phyloP scores from a whole-genome alignment of 805 yeast genomes.

The Isabelozyma gotoi region DNA sequence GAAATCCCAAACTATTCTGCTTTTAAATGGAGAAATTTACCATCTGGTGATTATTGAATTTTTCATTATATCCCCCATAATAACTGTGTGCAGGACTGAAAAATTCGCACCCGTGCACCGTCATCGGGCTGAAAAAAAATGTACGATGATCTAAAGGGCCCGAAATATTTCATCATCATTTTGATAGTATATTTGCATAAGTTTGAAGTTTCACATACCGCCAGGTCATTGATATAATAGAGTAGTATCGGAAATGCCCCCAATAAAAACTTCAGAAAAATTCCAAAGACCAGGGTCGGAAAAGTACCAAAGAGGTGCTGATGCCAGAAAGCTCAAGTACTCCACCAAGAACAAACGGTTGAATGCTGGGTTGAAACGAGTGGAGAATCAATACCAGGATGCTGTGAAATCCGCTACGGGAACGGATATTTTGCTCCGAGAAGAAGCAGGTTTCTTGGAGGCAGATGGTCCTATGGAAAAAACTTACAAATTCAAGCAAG shows the following conservation, averaged over 20 bases:
- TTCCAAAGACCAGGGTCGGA: slow-evolving; percentile 15
- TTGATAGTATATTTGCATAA: neutral
- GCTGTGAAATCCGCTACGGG: slow-evolving; percentile 83
- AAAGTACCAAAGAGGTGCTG: slow-evolving; percentile 27
- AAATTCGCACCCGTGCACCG: neutral
- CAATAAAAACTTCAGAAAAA: neutral
- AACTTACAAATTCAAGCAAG: slow-evolving; percentile 81
- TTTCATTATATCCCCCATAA: neutral
- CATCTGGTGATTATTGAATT: neutral
- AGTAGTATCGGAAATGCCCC: no score
- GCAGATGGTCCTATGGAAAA: slow-evolving; percentile 91
- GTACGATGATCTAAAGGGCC: slow-evolving; percentile 29
- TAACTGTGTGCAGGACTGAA: slow-evolving; percentile 2
- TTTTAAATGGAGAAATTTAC: no score
- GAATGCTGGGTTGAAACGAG: slow-evolving; percentile 61
- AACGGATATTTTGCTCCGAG: slow-evolving; percentile 82
- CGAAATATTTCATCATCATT: slow-evolving; percentile 15
- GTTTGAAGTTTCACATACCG: no score
- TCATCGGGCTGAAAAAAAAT: slow-evolving; percentile 25
- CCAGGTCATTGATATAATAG: no score
- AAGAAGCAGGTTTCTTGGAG: slow-evolving; percentile 82
- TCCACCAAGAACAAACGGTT: slow-evolving; percentile 56
- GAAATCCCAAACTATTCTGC: no score
- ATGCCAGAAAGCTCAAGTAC: slow-evolving; percentile 21
- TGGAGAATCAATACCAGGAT: slow-evolving; percentile 70